These are phyloP conservation scores for Trifolium dubium DNA, from an alignment of 306 rosid genomes.

Conservation along the genomic window DNA sequence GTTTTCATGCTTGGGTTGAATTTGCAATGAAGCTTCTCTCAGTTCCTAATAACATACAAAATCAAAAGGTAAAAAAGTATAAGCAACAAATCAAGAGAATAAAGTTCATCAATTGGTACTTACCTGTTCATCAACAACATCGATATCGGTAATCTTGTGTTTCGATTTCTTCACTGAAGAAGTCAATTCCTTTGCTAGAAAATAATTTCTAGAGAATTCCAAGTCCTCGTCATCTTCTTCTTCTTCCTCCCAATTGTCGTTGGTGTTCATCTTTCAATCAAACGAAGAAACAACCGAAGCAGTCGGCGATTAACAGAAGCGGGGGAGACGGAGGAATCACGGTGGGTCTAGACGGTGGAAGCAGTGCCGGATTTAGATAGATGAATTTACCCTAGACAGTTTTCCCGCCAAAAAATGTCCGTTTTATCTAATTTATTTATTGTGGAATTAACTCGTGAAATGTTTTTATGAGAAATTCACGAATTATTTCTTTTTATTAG, in stretches of 20 bases:
- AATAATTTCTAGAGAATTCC: slow-evolving; percentile 84
- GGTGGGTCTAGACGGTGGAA: no score
- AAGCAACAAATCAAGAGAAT: background rate
- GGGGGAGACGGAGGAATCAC: no score
- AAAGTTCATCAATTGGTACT: background rate
- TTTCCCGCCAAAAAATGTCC: background rate
- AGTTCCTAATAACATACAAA: slow-evolving; percentile 57
- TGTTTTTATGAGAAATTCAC: no score
- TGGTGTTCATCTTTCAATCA: slow-evolving; percentile 48
- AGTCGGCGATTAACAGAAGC: no score
- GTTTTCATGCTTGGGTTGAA: slow-evolving; percentile 77
- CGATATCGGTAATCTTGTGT: slow-evolving; percentile 70
- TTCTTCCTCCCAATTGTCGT: slow-evolving; percentile 40
- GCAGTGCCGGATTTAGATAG: background rate
- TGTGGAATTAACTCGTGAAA: no score
- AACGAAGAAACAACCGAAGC: background rate
- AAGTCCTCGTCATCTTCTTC: slow-evolving; percentile 65
- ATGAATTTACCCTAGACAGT: background rate
- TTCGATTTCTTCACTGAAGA: slow-evolving; percentile 72
- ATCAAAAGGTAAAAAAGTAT: background rate
- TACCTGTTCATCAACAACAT: slow-evolving; percentile 83
- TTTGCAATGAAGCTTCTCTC: slow-evolving; percentile 60
- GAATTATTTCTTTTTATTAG: no score
- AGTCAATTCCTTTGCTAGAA: slow-evolving; percentile 77
- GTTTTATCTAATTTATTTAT: no score